Evolutionary conservation across 768 basidiomycete species (phyloP).

Genomic region (Lentinula lateritia): DNA sequence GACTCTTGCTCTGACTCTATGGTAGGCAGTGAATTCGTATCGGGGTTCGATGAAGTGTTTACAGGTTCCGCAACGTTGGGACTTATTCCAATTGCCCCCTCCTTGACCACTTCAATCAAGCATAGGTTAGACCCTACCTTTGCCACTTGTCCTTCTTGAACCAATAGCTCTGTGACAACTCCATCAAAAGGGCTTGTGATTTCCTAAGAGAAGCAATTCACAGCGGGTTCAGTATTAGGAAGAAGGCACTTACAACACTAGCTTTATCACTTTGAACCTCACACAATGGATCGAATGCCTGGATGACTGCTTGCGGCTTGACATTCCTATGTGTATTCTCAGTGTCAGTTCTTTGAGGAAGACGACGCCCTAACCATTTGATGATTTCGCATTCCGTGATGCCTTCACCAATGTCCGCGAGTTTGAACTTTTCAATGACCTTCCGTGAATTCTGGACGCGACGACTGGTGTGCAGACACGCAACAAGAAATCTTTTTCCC

Average conservation of each 20-base stretch:
- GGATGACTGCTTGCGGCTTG: slow-evolving; percentile 41
- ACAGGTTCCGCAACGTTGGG: slow-evolving; percentile 14
- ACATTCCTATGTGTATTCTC: slow-evolving; percentile 51
- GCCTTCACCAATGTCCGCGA: slow-evolving; percentile 86
- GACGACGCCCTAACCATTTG: slow-evolving; percentile 55
- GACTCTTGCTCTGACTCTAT: not conserved
- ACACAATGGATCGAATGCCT: slow-evolving; percentile 52
- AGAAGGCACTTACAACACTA: not conserved
- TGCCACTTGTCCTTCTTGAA: slow-evolving; percentile 77
- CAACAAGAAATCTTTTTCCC: not conserved
- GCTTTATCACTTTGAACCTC: slow-evolving; percentile 7
- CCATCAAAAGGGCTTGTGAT: slow-evolving; percentile 87
- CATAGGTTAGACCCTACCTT: slow-evolving; percentile 80
- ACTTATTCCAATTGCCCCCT: slow-evolving; percentile 22
- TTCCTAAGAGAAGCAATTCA: slow-evolving; percentile 72
- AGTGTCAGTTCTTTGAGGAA: not conserved
- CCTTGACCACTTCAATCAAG: slow-evolving; percentile 75
- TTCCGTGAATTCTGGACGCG: slow-evolving; percentile 16
- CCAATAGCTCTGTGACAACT: slow-evolving; percentile 62
- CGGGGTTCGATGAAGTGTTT: not conserved
- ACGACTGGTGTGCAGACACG: slow-evolving; percentile 6
- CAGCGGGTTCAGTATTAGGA: slow-evolving; percentile 76
- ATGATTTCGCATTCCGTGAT: slow-evolving; percentile 90
- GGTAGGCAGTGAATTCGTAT: too few species aligned
- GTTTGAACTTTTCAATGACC: slow-evolving; percentile 56